A percentile compares a stretch with the other conserved stretches of the same genome.
Conservation (phyloP, 306 rosid species). For the Albizia julibrissin region DNA sequence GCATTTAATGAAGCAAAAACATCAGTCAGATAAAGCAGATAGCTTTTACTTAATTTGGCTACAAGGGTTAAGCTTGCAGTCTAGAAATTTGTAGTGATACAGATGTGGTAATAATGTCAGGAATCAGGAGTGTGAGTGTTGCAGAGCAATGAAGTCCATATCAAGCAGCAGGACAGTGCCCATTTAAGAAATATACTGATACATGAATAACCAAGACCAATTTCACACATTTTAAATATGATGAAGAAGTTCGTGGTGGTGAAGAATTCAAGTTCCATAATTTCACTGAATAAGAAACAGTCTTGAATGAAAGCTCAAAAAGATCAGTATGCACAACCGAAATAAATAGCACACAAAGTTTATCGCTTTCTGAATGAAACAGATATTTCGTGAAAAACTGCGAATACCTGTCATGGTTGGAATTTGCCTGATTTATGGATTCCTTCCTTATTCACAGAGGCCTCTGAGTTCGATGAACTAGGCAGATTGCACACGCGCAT, state of each 20-base stretch:
- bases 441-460: slow-evolving; percentile 22
- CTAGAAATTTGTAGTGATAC: not conserved
- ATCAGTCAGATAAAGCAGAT: not conserved
- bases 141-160: not conserved
- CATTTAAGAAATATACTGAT: not conserved
- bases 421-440: slow-evolving; percentile 10
- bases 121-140: slow-evolving; percentile 8
- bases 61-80: not conserved
- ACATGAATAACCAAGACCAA: not conserved
- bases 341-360: not conserved
- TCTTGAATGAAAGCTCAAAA: not conserved
- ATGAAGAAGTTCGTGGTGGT: not conserved
- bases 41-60: not conserved
- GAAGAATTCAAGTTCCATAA: not conserved
- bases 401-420: slow-evolving; percentile 68
- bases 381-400: not conserved
- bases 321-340: slow-evolving; percentile 1
- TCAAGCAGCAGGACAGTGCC: not conserved
- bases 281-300: not conserved
- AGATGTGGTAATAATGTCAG: not conserved
- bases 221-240: not conserved
- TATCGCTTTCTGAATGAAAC: not conserved
- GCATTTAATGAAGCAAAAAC: not conserved
- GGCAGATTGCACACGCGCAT: not conserved
- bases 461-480: slow-evolving; percentile 5